phyloP scores from a whole-genome alignment of 768 basidiomycete genomes.

The Terana coerulea region DNA sequence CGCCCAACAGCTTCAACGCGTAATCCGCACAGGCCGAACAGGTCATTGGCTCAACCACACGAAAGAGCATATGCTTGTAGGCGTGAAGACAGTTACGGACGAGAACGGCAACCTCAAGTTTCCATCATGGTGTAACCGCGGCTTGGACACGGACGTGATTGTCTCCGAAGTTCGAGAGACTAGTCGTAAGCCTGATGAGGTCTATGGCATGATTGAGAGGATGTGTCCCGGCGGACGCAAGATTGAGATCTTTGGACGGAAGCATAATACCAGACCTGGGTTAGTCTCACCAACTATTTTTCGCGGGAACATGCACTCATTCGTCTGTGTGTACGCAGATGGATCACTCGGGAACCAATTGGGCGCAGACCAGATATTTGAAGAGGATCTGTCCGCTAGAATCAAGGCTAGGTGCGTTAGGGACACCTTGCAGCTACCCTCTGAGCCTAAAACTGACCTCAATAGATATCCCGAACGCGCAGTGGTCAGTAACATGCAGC shows the following conservation, averaged over 20 bases:
- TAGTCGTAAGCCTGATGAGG: conserved; percentile 95
- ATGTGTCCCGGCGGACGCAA: conserved; percentile 87
- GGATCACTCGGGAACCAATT: conserved; percentile 93
- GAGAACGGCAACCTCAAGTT: conserved; percentile 60
- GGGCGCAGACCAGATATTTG: conserved; percentile 77
- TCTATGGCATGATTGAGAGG: conserved; percentile 91
- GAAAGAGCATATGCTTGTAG: conserved; percentile 98
- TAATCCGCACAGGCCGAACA: conserved; percentile 95
- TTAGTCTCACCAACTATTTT: no score
- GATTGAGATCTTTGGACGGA: conserved; percentile 93
- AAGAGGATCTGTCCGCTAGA: conserved; percentile 71
- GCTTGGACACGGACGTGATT: conserved; percentile 92
- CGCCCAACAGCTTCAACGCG: conserved; percentile 69
- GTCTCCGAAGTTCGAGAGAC: conserved; percentile 97
- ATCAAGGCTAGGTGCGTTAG: conserved; percentile 64
- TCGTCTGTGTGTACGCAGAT: conserved; percentile 33
- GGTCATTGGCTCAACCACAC: conserved; percentile 99
- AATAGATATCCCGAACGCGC: conserved; percentile 26
- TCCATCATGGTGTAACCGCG: conserved; percentile 82
- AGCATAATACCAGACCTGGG: conserved; percentile 91
- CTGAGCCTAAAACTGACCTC: no score
- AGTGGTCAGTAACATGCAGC: background rate
- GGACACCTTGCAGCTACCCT: no score
- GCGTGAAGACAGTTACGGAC: conserved; percentile 78
- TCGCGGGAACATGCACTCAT: background rate